Percentiles rank a stretch among this genome's conserved stretches.
Evolutionary conservation across 805 yeast genomes (phyloP).

Genomic region (Kuraishia floccosa): DNA sequence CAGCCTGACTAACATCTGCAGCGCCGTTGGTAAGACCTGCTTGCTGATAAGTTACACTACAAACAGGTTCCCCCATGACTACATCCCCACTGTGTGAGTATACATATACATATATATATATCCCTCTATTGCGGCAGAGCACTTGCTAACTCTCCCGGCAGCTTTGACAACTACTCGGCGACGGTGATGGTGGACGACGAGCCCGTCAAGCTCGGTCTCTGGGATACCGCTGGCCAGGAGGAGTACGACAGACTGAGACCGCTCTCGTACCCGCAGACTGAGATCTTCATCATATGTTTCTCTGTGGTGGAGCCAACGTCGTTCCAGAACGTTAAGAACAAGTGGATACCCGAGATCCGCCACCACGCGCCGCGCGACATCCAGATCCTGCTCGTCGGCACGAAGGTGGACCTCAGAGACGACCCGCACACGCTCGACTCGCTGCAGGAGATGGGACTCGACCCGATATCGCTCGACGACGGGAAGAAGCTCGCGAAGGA

Average conservation of each 20-base stretch:
- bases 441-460: constrained; percentile 46
- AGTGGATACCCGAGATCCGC: constrained; percentile 79
- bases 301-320: constrained; percentile 75
- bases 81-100: constrained; percentile 72
- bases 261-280: constrained; percentile 85
- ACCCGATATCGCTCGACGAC: constrained; percentile 51
- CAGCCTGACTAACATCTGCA: constrained; percentile 4
- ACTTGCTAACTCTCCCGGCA: constrained; percentile 3
- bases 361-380: constrained; percentile 72
- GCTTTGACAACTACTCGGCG: constrained; percentile 82
- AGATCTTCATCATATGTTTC: constrained; percentile 77
- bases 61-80: constrained; percentile 86
- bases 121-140: background rate
- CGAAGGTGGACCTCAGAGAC: constrained; percentile 80
- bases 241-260: constrained; percentile 89
- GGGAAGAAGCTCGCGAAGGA: constrained; percentile 61
- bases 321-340: constrained; percentile 67
- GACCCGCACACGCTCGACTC: constrained; percentile 68
- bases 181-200: constrained; percentile 75
- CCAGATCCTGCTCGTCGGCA: constrained; percentile 68
- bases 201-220: constrained; percentile 73
- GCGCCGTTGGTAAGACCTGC: constrained; percentile 92
- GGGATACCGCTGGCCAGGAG: constrained; percentile 97
- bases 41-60: constrained; percentile 82
- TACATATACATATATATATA: background rate